Conservation (phyloP, 148 eudicot species). For the Arbutus unedo region DNA sequence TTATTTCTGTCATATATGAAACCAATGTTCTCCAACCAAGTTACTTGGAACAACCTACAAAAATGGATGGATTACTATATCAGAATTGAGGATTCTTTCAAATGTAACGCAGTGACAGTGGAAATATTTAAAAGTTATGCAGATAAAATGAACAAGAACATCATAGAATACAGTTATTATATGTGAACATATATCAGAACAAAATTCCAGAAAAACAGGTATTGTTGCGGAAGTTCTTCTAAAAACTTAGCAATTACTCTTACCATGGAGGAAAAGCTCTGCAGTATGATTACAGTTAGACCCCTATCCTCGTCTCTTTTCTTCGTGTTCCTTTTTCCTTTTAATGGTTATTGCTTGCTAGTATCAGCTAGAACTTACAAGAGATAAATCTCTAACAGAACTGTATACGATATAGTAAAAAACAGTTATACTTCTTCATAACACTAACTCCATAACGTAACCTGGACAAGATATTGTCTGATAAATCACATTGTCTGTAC, state of each 20-base stretch:
- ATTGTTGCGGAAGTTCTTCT: background rate
- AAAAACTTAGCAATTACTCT: no score
- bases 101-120: background rate
- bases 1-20: constrained; percentile 81
- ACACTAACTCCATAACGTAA: background rate
- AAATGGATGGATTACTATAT: constrained; percentile 35
- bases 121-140: background rate
- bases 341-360: background rate
- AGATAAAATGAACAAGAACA: background rate
- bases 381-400: background rate
- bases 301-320: background rate
- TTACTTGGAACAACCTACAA: constrained; percentile 96
- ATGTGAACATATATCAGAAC: background rate
- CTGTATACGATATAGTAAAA: background rate
- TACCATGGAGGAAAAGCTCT: background rate
- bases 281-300: background rate
- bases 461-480: background rate
- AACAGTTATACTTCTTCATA: background rate
- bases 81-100: constrained; percentile 22
- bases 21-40: constrained; percentile 80
- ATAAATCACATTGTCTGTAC: background rate
- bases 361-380: no score
- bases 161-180: background rate
- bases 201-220: background rate
- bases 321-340: background rate